Evolutionary conservation across 768 basidiomycete species (phyloP).

Genomic region (Podaxis rugospora): DNA sequence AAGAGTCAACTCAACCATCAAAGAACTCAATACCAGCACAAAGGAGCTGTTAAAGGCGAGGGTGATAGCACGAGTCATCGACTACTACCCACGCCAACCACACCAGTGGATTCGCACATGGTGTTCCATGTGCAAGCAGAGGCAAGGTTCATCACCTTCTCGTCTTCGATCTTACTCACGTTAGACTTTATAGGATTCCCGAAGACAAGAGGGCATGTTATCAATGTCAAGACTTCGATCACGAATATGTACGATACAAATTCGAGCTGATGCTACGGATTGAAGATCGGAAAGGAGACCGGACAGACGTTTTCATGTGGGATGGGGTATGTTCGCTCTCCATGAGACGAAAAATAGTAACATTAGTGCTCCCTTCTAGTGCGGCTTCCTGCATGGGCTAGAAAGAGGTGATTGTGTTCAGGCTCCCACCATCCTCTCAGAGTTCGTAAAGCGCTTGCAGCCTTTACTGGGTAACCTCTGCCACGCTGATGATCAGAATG

Average conservation of each 20-base stretch:
- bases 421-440: background rate
- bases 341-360: background rate
- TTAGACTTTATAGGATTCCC: constrained; percentile 36
- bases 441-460: background rate
- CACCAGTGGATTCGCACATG: constrained; percentile 40
- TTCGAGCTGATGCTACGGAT: constrained; percentile 49
- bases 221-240: constrained; percentile 48
- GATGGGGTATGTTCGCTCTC: constrained; percentile 32
- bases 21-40: constrained; percentile 29
- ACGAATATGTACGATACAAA: constrained; percentile 41
- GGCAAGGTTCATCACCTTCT: constrained; percentile 30
- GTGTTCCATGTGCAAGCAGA: constrained; percentile 49
- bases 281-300: constrained; percentile 41
- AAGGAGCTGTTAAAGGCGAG: constrained; percentile 34
- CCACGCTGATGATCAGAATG: background rate
- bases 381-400: constrained; percentile 39
- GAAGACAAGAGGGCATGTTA: constrained; percentile 39
- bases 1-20: constrained; percentile 20
- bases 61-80: constrained; percentile 45
- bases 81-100: constrained; percentile 52
- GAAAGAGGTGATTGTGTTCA: constrained; percentile 14
- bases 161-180: background rate
- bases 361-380: constrained; percentile 24
- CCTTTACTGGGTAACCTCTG: background rate
- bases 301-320: constrained; percentile 43